Conservation (phyloP, 805 yeast genomes). For the Nakazawaea holstii region DNA sequence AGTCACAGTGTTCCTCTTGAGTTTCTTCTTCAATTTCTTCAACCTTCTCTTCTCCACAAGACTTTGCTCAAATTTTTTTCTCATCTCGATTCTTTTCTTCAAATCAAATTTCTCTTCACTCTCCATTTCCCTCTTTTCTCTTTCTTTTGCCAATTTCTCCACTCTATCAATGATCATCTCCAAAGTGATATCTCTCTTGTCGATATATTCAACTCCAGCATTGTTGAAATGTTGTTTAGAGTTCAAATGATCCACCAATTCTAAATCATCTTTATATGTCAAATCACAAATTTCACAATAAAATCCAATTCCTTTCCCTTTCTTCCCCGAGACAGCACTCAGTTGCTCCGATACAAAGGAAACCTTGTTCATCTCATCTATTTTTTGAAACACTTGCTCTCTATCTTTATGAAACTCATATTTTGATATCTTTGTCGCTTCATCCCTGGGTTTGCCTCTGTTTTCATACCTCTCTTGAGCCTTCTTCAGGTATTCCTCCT, state of each 20-base stretch:
- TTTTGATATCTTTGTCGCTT: slow-evolving; percentile 9
- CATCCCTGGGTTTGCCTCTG: slow-evolving; percentile 15
- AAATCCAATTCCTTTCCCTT: slow-evolving; percentile 74
- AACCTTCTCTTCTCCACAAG: slow-evolving; percentile 23
- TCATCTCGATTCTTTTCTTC: slow-evolving; percentile 33
- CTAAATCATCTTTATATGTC: slow-evolving; percentile 77
- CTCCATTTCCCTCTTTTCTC: slow-evolving; percentile 16
- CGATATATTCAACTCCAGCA: slow-evolving; percentile 25
- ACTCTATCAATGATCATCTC: slow-evolving; percentile 41
- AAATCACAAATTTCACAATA: slow-evolving; percentile 75
- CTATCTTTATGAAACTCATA: slow-evolving; percentile 20
- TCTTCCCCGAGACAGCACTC: slow-evolving; percentile 23
- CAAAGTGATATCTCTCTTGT: slow-evolving; percentile 36
- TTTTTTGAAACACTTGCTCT: slow-evolving; percentile 17
- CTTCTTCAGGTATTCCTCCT: slow-evolving; percentile 51
- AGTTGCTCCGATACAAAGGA: slow-evolving; percentile 20
- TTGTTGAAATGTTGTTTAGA: slow-evolving; percentile 58
- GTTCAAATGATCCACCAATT: slow-evolving; percentile 79
- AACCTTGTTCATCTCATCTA: slow-evolving; percentile 18
- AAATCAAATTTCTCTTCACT: slow-evolving; percentile 24
- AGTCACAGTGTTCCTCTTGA: slow-evolving; percentile 14
- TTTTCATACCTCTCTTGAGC: slow-evolving; percentile 29
- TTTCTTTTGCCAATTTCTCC: slow-evolving; percentile 27
- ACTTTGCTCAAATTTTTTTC: slow-evolving; percentile 33
- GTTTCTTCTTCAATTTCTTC: slow-evolving; percentile 20